Conservation (phyloP, 441 rosid genomes). For the Gossypium gossypioides region DNA sequence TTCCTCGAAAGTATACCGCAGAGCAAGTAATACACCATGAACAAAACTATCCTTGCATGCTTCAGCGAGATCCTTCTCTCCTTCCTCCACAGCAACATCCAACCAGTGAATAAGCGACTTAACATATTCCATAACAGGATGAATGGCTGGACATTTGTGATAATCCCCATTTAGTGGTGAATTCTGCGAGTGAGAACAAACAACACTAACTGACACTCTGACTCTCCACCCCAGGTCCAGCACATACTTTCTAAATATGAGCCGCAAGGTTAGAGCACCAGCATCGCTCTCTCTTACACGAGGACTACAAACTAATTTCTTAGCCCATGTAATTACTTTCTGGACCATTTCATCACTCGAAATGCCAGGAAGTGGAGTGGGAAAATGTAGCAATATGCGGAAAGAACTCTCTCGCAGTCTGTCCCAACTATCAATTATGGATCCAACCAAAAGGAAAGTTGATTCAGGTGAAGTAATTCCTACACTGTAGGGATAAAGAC, state of each 20-base stretch:
- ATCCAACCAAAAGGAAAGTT: slow-evolving; percentile 70
- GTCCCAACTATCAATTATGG: slow-evolving; percentile 97
- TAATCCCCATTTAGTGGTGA: slow-evolving; percentile 23
- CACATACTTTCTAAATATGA: slow-evolving; percentile 81
- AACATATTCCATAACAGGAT: slow-evolving; percentile 67
- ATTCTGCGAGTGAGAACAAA: slow-evolving; percentile 36
- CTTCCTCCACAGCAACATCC: slow-evolving; percentile 56
- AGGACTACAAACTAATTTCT: slow-evolving; percentile 81
- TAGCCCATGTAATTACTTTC: slow-evolving; percentile 70
- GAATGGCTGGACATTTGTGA: slow-evolving; percentile 21
- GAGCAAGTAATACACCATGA: slow-evolving; percentile 79
- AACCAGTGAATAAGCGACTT: slow-evolving; percentile 76
- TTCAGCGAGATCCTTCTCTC: slow-evolving; percentile 70
- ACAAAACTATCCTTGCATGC: slow-evolving; percentile 88
- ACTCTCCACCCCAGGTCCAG: slow-evolving; percentile 77
- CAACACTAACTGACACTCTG: slow-evolving; percentile 45
- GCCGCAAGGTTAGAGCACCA: slow-evolving; percentile 76
- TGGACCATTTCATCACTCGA: slow-evolving; percentile 59
- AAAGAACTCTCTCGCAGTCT: slow-evolving; percentile 80
- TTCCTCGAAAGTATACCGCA: slow-evolving; percentile 92
- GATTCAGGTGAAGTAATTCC: slow-evolving; percentile 67
- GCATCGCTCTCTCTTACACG: slow-evolving; percentile 99
- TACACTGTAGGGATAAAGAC: slow-evolving; percentile 53
- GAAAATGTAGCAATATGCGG: slow-evolving; percentile 74
- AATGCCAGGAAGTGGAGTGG: slow-evolving; percentile 89